These are phyloP conservation scores for Sporodiniella umbellata DNA, from an alignment of 371 early-diverging fungal genomes.

Conservation along the genomic window DNA sequence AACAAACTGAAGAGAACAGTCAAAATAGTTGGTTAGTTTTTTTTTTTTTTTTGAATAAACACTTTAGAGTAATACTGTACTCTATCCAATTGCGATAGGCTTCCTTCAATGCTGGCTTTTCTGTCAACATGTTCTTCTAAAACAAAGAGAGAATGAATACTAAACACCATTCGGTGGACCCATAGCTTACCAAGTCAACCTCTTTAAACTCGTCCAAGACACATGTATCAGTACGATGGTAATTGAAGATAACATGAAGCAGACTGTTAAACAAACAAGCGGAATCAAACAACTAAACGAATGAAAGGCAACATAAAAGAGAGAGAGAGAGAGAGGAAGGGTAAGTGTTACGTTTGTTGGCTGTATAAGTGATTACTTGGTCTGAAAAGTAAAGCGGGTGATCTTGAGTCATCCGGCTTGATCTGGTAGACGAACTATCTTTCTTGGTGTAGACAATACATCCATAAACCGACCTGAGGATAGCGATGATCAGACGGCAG, in stretches of 20 bases:
- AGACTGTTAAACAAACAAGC: constrained; percentile 73
- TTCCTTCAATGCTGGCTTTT: constrained; percentile 5
- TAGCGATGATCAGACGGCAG: neutral
- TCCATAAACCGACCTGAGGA: constrained; percentile 19
- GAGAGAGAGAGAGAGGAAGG: too few relatives aligned
- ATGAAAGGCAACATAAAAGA: too few relatives aligned
- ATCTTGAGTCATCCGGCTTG: neutral
- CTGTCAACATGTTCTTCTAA: too few relatives aligned
- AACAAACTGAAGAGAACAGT: neutral
- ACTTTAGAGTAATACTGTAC: too few relatives aligned
- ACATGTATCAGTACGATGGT: constrained; percentile 27
- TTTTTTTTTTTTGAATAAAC: too few relatives aligned
- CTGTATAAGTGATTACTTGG: constrained; percentile 9
- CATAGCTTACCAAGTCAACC: constrained; percentile 9
- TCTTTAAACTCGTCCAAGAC: constrained; percentile 33
- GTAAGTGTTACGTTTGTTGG: too few relatives aligned
- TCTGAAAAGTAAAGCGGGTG: constrained; percentile 15
- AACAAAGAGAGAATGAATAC: too few relatives aligned
- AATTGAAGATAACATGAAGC: constrained; percentile 71
- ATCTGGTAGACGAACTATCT: neutral
- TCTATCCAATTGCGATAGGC: constrained; percentile 13
- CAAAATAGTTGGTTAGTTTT: too few relatives aligned
- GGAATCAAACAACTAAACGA: constrained; percentile 17
- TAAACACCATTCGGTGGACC: too few relatives aligned
- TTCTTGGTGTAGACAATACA: constrained; percentile 12